These are phyloP conservation scores for Plasmodium reichenowi DNA, from an alignment of 169 alveolate genomes.

Conservation along the genomic window DNA sequence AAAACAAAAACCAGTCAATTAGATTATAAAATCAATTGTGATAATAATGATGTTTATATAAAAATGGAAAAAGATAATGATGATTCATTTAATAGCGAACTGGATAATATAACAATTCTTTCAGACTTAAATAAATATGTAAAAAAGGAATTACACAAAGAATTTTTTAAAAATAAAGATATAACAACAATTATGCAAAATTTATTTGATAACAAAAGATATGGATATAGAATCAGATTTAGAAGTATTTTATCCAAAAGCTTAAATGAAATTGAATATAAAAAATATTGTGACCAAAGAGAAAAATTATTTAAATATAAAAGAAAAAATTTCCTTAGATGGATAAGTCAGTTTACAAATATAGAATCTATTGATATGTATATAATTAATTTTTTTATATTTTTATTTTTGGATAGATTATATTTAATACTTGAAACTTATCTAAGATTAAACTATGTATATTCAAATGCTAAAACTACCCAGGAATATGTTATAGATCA, in stretches of 20 bases:
- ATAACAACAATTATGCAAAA: slow-evolving; percentile 34
- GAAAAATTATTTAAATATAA: slow-evolving; percentile 72
- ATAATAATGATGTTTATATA: slow-evolving; percentile 5
- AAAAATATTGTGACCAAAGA: slow-evolving; percentile 65
- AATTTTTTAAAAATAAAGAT: slow-evolving; percentile 44
- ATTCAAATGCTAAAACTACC: not conserved
- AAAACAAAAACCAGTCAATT: not conserved
- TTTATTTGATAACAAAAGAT: slow-evolving; percentile 44
- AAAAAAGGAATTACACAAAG: slow-evolving; percentile 26
- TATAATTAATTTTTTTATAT: slow-evolving; percentile 61
- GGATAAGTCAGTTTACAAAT: slow-evolving; percentile 60
- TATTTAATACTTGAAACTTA: slow-evolving; percentile 56
- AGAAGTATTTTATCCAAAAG: slow-evolving; percentile 59
- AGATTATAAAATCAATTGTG: not conserved
- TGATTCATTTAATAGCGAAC: not conserved
- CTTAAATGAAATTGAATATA: slow-evolving; percentile 46
- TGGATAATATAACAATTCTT: not conserved
- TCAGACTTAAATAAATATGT: slow-evolving; percentile 7
- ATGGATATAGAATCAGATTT: slow-evolving; percentile 50
- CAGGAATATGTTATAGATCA: slow-evolving; percentile 12
- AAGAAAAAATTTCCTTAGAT: slow-evolving; percentile 63
- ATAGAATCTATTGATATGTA: slow-evolving; percentile 28
- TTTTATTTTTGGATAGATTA: slow-evolving; percentile 62
- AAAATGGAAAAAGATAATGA: slow-evolving; percentile 47
- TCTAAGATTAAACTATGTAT: slow-evolving; percentile 49